Conservation (phyloP, 768 basidiomycete species). For the Collybia sp. region DNA sequence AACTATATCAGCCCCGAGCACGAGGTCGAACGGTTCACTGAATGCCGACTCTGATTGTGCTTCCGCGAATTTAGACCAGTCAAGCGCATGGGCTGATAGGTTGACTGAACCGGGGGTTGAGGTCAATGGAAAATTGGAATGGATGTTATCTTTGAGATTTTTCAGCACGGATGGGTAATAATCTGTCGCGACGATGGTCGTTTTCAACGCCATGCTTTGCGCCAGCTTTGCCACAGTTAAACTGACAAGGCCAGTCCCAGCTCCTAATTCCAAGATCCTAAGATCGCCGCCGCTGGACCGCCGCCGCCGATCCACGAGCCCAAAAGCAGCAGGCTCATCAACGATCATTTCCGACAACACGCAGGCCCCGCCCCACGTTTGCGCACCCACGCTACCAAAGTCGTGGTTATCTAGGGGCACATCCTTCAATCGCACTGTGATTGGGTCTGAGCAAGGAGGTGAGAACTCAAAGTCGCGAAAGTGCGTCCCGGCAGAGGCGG, state of each 20-base stretch:
- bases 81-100: conserved; percentile 37
- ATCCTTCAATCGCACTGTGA: conserved; percentile 54
- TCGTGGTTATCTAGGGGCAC: conserved; percentile 67
- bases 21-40: conserved; percentile 52
- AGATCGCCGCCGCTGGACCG: conserved; percentile 12
- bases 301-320: conserved; percentile 21
- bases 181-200: conserved; percentile 62
- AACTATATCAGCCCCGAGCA: conserved; percentile 80
- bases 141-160: conserved; percentile 64
- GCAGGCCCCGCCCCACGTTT: conserved; percentile 87
- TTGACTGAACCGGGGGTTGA: neutral
- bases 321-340: conserved; percentile 49
- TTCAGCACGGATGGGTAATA: conserved; percentile 69
- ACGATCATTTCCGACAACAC: conserved; percentile 74
- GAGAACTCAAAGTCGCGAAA: conserved; percentile 49
- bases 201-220: conserved; percentile 8
- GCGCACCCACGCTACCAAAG: conserved; percentile 71
- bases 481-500: conserved; percentile 56
- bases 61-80: conserved; percentile 49
- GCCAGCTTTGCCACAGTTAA: conserved; percentile 49
- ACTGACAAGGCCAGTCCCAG: conserved; percentile 81
- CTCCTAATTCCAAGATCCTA: conserved; percentile 73
- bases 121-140: conserved; percentile 42
- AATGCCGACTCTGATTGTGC: conserved; percentile 14
- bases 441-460: conserved; percentile 8